phyloP scores from a whole-genome alignment of 2,329 filamentous ascomycete species.

The Blastomyces emzantsi region DNA sequence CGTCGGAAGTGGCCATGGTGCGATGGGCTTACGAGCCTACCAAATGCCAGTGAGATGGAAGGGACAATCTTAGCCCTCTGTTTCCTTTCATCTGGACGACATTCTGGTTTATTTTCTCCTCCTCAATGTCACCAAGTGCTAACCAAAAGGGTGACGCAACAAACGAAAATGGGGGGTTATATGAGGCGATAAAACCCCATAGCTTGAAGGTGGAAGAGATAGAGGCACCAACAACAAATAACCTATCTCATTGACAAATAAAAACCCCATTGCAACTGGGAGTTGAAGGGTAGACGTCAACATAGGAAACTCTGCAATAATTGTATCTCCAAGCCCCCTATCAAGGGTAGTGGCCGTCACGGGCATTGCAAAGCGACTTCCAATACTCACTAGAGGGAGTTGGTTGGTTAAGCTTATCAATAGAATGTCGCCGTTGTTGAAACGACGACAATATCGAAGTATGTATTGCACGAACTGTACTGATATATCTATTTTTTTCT shows the following conservation, averaged over 20 bases:
- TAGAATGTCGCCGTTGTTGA: not conserved
- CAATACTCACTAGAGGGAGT: too few species aligned
- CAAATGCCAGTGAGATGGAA: not conserved
- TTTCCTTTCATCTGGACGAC: not conserved
- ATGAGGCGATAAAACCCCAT: too few species aligned
- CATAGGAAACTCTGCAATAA: too few species aligned
- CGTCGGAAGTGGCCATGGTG: not conserved
- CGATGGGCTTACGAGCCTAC: not conserved
- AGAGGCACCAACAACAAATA: not conserved
- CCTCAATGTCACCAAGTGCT: not conserved
- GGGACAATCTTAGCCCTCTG: not conserved
- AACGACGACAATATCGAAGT: not conserved
- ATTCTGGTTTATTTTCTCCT: not conserved
- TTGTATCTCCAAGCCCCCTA: not conserved
- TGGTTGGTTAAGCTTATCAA: too few species aligned
- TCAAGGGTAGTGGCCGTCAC: not conserved
- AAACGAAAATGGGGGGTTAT: not conserved
- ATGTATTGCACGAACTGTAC: not conserved
- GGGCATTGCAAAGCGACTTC: too few species aligned
- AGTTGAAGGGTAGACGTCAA: not conserved
- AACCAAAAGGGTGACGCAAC: too few species aligned
- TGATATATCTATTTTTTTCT: not conserved
- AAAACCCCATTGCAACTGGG: not conserved
- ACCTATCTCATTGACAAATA: not conserved
- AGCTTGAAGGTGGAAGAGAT: not conserved